phyloP scores from a whole-genome alignment of 495 filamentous ascomycete genomes.

The Viridothelium virens region DNA sequence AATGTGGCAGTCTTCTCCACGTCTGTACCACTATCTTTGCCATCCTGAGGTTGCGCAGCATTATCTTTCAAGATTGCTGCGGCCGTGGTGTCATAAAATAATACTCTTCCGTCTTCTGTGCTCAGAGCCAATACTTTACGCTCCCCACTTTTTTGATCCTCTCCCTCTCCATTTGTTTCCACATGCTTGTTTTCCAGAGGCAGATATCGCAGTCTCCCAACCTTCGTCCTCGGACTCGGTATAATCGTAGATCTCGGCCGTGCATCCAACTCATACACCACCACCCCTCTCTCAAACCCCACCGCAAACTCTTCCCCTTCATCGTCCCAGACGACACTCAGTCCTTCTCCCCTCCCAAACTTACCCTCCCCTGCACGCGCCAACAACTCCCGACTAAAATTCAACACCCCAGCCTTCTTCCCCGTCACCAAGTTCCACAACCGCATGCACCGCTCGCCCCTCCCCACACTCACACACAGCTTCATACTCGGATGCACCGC shows the following conservation, averaged over 20 bases:
- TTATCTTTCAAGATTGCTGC: not conserved
- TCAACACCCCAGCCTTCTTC: constrained; percentile 86
- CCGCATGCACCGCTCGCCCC: constrained; percentile 82
- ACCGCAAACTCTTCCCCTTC: constrained; percentile 78
- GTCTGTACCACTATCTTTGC: constrained; percentile 16
- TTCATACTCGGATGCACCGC: constrained; percentile 94
- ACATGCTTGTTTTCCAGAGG: not conserved
- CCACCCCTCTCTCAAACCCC: constrained; percentile 74
- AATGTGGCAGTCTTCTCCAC: constrained; percentile 25
- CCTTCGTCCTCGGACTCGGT: constrained; percentile 62
- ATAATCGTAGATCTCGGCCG: constrained; percentile 64
- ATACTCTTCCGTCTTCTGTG: constrained; percentile 84
- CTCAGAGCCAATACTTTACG: constrained; percentile 61
- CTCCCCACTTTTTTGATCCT: constrained; percentile 19
- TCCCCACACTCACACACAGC: constrained; percentile 83
- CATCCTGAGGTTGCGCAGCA: constrained; percentile 31
- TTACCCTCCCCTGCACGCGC: constrained; percentile 63
- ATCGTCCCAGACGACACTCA: constrained; percentile 70
- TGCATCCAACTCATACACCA: constrained; percentile 83
- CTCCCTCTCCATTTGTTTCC: not conserved
- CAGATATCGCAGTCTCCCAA: constrained; percentile 74
- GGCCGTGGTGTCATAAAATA: constrained; percentile 67
- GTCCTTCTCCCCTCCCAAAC: constrained; percentile 73
- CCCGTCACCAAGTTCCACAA: constrained; percentile 97
- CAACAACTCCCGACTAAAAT: constrained; percentile 63